These are phyloP conservation scores for Huntiella moniliformis DNA, from an alignment of 2,329 filamentous ascomycete species.

Conservation along the genomic window DNA sequence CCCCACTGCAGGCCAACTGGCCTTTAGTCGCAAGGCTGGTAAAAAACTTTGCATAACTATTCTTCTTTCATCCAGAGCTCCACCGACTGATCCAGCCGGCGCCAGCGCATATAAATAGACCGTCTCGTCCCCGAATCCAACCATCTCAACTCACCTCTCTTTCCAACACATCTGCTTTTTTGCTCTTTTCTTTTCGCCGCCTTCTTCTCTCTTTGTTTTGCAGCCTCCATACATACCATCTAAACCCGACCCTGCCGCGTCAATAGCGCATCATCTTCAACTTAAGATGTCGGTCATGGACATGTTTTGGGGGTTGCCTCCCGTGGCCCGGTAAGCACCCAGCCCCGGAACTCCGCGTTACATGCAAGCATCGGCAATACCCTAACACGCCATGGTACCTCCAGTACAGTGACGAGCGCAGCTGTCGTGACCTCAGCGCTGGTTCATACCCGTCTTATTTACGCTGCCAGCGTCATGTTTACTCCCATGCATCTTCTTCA, in stretches of 20 bases:
- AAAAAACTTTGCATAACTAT: too few species aligned
- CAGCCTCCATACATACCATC: constrained; percentile 11
- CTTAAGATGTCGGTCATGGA: constrained; percentile 14
- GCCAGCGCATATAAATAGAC: too few species aligned
- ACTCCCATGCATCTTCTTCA: constrained; percentile 31
- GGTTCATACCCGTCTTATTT: constrained; percentile 36
- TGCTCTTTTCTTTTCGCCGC: neutral
- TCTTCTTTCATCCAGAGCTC: too few species aligned
- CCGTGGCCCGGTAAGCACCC: constrained; percentile 23
- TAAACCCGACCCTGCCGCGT: constrained; percentile 3
- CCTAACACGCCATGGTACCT: constrained; percentile 5
- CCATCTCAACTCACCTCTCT: neutral
- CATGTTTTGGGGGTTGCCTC: constrained; percentile 23
- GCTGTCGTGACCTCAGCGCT: constrained; percentile 42
- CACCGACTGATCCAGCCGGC: too few species aligned
- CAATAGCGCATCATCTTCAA: constrained; percentile 10
- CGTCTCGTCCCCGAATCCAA: too few species aligned
- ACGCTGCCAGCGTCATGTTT: constrained; percentile 32
- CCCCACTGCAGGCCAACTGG: too few species aligned
- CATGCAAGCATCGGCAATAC: constrained; percentile 13
- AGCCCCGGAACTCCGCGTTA: constrained; percentile 20
- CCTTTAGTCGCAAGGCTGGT: too few species aligned
- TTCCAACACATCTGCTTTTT: neutral
- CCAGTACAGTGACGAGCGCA: constrained; percentile 48
- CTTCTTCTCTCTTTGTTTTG: constrained; percentile 13